Evolutionary conservation across 352 stramenopile species (phyloP), one percentile per base, ranked within the genome.

Genomic region (Elongisporangium prolatum): DNA sequence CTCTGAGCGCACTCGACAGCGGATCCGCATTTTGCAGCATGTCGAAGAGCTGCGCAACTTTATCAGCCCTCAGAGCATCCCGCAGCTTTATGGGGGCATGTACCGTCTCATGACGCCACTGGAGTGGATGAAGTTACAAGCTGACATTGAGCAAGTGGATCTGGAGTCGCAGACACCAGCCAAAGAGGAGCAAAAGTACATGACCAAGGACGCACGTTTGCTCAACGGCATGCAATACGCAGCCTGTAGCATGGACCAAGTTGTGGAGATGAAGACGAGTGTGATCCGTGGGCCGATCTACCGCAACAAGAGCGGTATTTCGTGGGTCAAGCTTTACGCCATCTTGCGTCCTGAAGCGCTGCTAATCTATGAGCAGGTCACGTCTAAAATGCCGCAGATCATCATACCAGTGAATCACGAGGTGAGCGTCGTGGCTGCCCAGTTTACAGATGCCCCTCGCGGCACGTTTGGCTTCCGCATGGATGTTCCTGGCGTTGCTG

Each of bases 191-290:
- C 59, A 78, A 52, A 60, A 72, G 50, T 86, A 72, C 40, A 77
- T 86, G 58, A 89, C 72, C 48, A 73, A 72, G 50, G 73, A 87
- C 60, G 74, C 74, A 17, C 64, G 71, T 10, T 63, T 70, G 60
- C 68, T 93, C 22, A 91, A 91, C 48, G 83, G 83, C 52, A 93
- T 93, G 83, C 80, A 93, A 56, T 93, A 93, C 59, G 83, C 83
- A 3, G 72, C 75, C 21, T 88, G 83, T 44, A 87, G 75, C 34
- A 78, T 89, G 13, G 73, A 80, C 50, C 56, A 86, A 6, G 77
- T 86, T 20, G 66, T 83, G 3, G 74, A 84, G 44, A 89, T 93
- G 83, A 75, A 81, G 21, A 73, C 74, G 24, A 93, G 76, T 21
- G 78, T 88, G 40, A 72, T 91, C 11, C 83, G 83, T 11, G 83